Evolutionary conservation across 2,329 filamentous ascomycete species (phyloP), one percentile per base, ranked within the genome.

Genomic region (Botrytis aclada): DNA sequence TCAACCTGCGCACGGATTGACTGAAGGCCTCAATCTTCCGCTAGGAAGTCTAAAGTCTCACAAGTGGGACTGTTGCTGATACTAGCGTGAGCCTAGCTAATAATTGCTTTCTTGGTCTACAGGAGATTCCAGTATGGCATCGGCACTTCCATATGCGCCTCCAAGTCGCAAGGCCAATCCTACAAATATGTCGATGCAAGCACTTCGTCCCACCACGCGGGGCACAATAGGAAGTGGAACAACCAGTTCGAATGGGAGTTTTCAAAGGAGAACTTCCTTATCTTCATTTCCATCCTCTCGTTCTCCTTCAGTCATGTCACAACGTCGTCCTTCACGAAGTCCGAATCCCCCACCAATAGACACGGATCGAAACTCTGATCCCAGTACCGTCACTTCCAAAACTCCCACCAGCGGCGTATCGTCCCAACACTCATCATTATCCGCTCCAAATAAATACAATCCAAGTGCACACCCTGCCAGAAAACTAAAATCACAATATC

Each of bases 401-500:
- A 87, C 88, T 9, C 84, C 87, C 12, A 90, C 88, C 20, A 88
- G 86, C 76, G 87, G 85, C 45, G 82, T 85, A 37, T 88, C 88
- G 45, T 84, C 87, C 74, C 85, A 92, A 79, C 84, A 92, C 82
- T 86, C 90, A 77, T 87, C 88, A 58, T 80, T 92, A 74, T 86
- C 88, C 75, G 83, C 82, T 74, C 82, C 86, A 73, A 83, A 85
- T 76, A 82, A 86, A 81, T 78, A 85, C 80, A 83, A 89, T 80
- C 82, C 86, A 74, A 83, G 86, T 75, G 83, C 85, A 51, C 84
- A 85, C 71, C 85, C 86, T 8, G 82, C 84, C 29, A 86, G 87
- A 77, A 89, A 87, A 80, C 83, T 91, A 80, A 90, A 89, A 72
- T 92, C 92, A 32, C 92, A 94, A 79, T 95, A 94, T 79, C 92